phyloP scores from a whole-genome alignment of 148 eudicot species.

The Heliamphora exappendiculata region DNA sequence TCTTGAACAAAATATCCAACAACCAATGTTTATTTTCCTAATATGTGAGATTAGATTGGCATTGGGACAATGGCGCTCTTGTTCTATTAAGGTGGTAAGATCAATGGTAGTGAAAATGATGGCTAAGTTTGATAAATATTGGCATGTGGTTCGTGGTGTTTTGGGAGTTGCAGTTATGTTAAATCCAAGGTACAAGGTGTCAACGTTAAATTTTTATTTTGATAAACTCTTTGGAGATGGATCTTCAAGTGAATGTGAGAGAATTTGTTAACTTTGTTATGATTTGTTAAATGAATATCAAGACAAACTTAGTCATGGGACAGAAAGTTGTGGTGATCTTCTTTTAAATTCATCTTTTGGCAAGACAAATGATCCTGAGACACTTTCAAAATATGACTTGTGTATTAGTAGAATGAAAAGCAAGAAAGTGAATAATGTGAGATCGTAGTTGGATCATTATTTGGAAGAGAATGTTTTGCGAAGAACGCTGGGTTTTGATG shows the following conservation, averaged over 20 bases:
- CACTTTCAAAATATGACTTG: not conserved
- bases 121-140: slow-evolving; percentile 14
- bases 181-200: slow-evolving; percentile 13
- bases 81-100: not conserved
- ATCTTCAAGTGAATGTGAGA: not conserved
- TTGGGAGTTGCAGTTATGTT: slow-evolving; percentile 13
- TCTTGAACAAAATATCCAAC: not conserved
- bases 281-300: slow-evolving; percentile 15
- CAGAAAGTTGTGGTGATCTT: not conserved
- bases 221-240: slow-evolving; percentile 6
- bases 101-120: slow-evolving; percentile 11
- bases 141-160: not conserved
- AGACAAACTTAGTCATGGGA: not conserved
- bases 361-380: not conserved
- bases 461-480: not conserved
- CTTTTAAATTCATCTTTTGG: not conserved
- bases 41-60: slow-evolving; percentile 5
- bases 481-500: not conserved
- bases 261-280: not conserved
- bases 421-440: not conserved
- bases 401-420: not conserved
- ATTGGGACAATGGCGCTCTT: slow-evolving; percentile 3
- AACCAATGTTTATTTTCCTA: slow-evolving; percentile 3
- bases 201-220: not conserved
- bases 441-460: slow-evolving; percentile 15